These are phyloP conservation scores for Tylopilus subfusipes DNA, from an alignment of 768 basidiomycete species.

Conservation along the genomic window DNA sequence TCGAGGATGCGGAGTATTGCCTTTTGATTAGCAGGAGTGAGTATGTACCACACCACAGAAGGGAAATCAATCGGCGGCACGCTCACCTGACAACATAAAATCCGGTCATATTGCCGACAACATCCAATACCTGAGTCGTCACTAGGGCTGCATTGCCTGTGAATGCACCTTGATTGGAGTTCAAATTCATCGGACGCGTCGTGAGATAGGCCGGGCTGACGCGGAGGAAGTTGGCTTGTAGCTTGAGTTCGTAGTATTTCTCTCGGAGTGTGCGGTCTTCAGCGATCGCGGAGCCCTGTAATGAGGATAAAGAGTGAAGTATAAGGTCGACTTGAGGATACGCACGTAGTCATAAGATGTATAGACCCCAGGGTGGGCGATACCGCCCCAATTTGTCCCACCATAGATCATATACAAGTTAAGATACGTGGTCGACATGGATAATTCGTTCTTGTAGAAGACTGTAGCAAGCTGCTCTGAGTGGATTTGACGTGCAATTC, in stretches of 20 bases:
- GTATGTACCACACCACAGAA: neutral
- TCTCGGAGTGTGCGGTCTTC: conserved; percentile 51
- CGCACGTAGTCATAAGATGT: conserved; percentile 59
- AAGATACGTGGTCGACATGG: conserved; percentile 21
- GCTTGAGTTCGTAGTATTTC: conserved; percentile 51
- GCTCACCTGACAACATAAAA: conserved; percentile 39
- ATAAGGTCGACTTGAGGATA: neutral
- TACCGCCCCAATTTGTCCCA: conserved; percentile 61
- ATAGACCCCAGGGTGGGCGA: conserved; percentile 53
- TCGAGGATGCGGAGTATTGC: conserved; percentile 13
- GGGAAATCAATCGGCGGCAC: neutral
- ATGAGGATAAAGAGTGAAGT: neutral
- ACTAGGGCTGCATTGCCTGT: conserved; percentile 47
- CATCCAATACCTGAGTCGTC: conserved; percentile 48
- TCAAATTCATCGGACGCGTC: conserved; percentile 41
- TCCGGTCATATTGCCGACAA: conserved; percentile 43
- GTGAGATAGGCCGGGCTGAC: conserved; percentile 51
- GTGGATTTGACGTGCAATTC: neutral
- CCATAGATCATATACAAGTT: conserved; percentile 60
- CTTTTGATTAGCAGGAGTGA: conserved; percentile 11
- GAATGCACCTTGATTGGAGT: conserved; percentile 41
- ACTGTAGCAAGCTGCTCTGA: conserved; percentile 3
- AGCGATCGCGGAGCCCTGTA: conserved; percentile 46
- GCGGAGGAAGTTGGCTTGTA: conserved; percentile 48
- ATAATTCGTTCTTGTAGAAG: conserved; percentile 21